Conservation (phyloP, 2,329 filamentous ascomycete genomes). For the Pseudocercospora cruenta region DNA sequence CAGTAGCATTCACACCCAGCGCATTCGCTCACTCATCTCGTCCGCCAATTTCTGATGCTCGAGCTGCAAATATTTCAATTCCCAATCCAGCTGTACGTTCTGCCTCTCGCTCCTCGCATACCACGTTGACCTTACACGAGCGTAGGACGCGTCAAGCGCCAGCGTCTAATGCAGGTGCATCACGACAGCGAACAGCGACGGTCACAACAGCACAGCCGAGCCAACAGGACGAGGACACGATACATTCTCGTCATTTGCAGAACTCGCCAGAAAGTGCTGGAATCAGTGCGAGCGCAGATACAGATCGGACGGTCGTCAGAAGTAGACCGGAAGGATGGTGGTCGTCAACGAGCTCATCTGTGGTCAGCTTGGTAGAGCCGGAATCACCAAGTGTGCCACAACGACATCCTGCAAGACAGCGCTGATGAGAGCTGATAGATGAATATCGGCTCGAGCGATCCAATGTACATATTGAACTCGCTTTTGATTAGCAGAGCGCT, state of each 20-base stretch:
- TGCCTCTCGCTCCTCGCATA: conserved; percentile 18
- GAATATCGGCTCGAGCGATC: neutral
- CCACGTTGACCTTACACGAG: conserved; percentile 28
- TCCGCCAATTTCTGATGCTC: conserved; percentile 11
- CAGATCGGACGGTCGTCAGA: conserved; percentile 26
- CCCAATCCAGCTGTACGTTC: conserved; percentile 20
- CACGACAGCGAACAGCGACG: conserved; percentile 9
- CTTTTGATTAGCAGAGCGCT: neutral
- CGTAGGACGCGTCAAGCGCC: conserved; percentile 20
- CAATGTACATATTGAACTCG: neutral
- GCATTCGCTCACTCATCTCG: conserved; percentile 27
- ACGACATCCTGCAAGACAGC: neutral
- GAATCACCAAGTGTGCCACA: neutral
- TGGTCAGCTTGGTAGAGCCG: conserved; percentile 20
- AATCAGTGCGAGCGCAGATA: conserved; percentile 15
- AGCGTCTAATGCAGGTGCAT: neutral
- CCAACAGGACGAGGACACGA: conserved; percentile 9
- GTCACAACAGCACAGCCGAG: conserved; percentile 10
- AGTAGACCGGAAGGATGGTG: conserved; percentile 30
- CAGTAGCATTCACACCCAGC: conserved; percentile 19
- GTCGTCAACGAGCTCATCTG: conserved; percentile 26
- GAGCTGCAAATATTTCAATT: neutral
- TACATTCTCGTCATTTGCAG: conserved; percentile 1
- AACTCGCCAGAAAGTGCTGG: conserved; percentile 8
- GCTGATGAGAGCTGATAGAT: neutral